These are phyloP conservation scores for Botrytis galanthina DNA, from an alignment of 2,329 filamentous ascomycete genomes.

Conservation along the genomic window DNA sequence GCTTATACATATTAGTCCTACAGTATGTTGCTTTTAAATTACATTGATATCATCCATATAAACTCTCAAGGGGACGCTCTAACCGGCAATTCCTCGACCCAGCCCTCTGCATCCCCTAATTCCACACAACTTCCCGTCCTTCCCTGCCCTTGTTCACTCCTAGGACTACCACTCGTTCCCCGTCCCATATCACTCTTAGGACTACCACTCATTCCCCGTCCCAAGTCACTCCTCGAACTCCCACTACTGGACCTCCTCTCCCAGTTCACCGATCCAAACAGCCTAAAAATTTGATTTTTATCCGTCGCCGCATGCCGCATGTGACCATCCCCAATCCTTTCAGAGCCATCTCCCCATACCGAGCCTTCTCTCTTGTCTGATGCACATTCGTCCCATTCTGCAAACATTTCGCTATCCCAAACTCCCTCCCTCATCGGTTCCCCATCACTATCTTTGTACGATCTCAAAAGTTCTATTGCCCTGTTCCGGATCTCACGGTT, in stretches of 20 bases:
- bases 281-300: not conserved
- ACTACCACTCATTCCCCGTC: not conserved
- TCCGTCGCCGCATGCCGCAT: slow-evolving; percentile 15
- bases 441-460: slow-evolving; percentile 3
- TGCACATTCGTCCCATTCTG: slow-evolving; percentile 7
- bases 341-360: slow-evolving; percentile 2
- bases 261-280: not conserved
- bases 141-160: not conserved
- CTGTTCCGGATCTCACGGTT: not conserved
- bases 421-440: slow-evolving; percentile 14
- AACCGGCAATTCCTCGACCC: not conserved
- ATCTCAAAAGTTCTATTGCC: slow-evolving; percentile 5
- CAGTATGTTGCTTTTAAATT: not conserved
- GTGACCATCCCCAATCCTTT: slow-evolving; percentile 7
- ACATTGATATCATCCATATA: not conserved
- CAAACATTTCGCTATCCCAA: slow-evolving; percentile 11
- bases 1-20: not conserved
- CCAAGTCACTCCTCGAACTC: not conserved
- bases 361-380: not conserved
- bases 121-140: not conserved
- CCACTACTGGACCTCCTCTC: not conserved
- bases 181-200: not conserved
- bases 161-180: not conserved
- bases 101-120: not conserved
- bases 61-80: not conserved